Base-by-base conservation (phyloP, 148 eudicot species). In the Fallopia convolvulus region DNA sequence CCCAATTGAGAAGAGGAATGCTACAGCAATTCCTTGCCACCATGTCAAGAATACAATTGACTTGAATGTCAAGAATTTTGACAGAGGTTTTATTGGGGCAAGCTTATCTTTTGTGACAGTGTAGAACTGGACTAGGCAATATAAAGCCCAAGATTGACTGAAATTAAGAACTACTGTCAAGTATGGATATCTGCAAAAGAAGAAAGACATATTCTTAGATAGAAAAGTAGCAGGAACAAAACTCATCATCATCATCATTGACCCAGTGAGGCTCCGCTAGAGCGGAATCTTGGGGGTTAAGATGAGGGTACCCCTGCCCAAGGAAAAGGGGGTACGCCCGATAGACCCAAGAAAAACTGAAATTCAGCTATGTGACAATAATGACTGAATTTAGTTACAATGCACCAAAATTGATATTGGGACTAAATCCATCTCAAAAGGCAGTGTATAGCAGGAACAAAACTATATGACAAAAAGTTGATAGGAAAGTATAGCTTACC, bases 1-100 rank as follows among this genome's bases (percentile, higher is more conserved):
- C 81, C 99, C 99, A 76, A 92, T 84, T 60, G 99, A 95, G 82
- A 95, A 91, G 60, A 95, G 94, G 75, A 95, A 92, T 46, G 97
- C 99, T 61, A 95, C 91, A 48, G 89, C 92, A 60, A 95, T 77
- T 74, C 99, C 99, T 92, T 95, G 99, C 99, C 99, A 95, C 99
- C 99, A 95, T 55, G 99, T 95, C 87, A 95, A 78, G 83, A 95
- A 95, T 40, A 95, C 91, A 72, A 95, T 95, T 6, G 99, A 92
- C 91, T 95, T 95, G 83, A 95, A 92, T 30, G 92, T 86, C 84
- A 95, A 86, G 85, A 95, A 95, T 82, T 95, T 95, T 41, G 99
- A 92, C 88, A 95, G 79, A 77, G 99, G 99, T 83, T 92, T 95
- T 75, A 95, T 95, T 20, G 99, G 97, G 53, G 91, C 92, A 79